Evolutionary conservation across 768 basidiomycete genomes (phyloP).

Genomic region (Chalciporus chontae): DNA sequence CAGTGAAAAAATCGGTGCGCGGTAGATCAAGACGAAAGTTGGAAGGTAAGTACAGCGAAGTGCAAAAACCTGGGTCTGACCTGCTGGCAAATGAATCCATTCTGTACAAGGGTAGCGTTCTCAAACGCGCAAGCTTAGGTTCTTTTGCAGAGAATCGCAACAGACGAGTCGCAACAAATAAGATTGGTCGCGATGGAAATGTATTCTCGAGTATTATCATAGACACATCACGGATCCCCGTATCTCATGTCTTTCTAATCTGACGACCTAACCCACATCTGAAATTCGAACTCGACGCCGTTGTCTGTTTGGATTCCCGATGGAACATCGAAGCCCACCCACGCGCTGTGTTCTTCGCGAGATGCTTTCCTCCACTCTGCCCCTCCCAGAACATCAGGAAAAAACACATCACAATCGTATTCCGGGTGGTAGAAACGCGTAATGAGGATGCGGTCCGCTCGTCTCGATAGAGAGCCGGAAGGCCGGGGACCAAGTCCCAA

Average conservation of each 20-base stretch:
- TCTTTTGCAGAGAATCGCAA: not conserved
- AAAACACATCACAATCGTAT: conserved; percentile 85
- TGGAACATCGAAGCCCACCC: conserved; percentile 77
- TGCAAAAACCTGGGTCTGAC: too few species aligned
- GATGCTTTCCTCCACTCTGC: conserved; percentile 54
- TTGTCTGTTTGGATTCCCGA: conserved; percentile 78
- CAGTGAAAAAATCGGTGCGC: too few species aligned
- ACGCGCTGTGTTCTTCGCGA: conserved; percentile 63
- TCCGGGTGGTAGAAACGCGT: conserved; percentile 76
- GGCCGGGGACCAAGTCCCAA: conserved; percentile 36
- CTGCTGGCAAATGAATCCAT: too few species aligned
- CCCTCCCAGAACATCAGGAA: conserved; percentile 64
- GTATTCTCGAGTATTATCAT: conserved; percentile 1
- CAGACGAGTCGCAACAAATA: too few species aligned
- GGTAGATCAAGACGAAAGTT: too few species aligned
- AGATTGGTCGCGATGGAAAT: not conserved
- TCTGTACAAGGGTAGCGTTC: conserved; percentile 55
- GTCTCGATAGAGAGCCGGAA: conserved; percentile 32
- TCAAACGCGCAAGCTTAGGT: not conserved
- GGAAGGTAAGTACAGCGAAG: too few species aligned
- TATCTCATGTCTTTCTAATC: conserved; percentile 2
- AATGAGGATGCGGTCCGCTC: conserved; percentile 79
- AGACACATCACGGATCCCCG: conserved; percentile 2
- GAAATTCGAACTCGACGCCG: conserved; percentile 82
- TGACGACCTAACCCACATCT: conserved; percentile 81